Base-by-base conservation (phyloP, 1,284 basidiomycete genomes). In the Mycosarcoma maydis region DNA sequence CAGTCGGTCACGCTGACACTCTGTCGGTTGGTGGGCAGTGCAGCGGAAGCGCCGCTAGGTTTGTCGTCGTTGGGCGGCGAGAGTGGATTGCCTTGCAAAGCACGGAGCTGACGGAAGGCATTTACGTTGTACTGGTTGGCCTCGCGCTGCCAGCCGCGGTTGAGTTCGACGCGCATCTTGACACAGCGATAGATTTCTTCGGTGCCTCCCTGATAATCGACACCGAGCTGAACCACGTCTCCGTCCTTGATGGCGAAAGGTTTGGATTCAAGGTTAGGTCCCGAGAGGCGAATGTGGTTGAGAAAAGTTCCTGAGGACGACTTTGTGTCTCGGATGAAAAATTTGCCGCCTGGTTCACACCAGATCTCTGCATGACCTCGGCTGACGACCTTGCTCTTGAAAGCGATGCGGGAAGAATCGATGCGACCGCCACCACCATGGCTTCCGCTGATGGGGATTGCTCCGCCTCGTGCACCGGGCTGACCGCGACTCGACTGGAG, bases 171-270 rank as follows among this genome's bases (percentile, higher is more conserved):
- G 61, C 92, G 87, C 83, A 98, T 96, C 87, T 97, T 98, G 66
- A 98, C 93, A 70, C 92, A 94, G 83, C 97, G 92, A 83, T 96
- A 98, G 62, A 97, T 93, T 83, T 98, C 94, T 84, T 98, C 94
- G 5, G 91, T 89, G 0, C 95, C 96, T 24, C 95, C 95, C 83
- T 98, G 95, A 83, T 97, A 98, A 82, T 98, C 96, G 27, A 98
- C 94, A 2, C 95, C 95, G 1, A 98, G 88, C 83, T 98, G 95
- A 7, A 98, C 84, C 16, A 98, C 87, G 83, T 98, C 95, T 1
- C 95, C 95, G 69, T 98, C 95, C 83, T 91, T 92, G 76, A 98
- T 86, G 66, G 88, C 87, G 68, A 87, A 90, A 0, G 92, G 87
- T 34, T 88, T 85, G 29, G 72, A 75, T 48, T 95, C 92, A 13